Evolutionary conservation across 1,139 yeast genomes (phyloP).

Genomic region (Candida sp.): DNA sequence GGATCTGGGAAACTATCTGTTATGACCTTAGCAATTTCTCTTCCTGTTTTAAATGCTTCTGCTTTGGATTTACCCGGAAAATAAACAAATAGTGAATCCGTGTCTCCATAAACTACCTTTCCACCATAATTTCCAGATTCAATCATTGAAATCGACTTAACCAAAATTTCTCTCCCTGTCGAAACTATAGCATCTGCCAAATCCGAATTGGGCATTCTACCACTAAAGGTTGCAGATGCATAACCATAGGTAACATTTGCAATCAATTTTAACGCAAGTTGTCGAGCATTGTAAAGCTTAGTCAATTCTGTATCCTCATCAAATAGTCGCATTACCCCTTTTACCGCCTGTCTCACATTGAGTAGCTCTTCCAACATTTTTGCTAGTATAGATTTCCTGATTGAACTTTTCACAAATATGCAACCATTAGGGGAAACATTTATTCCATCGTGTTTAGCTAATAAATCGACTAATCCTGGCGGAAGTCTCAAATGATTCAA

Average conservation of each 20-base stretch:
- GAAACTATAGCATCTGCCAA: slow-evolving; percentile 93
- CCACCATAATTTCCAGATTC: slow-evolving; percentile 76
- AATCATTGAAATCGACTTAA: slow-evolving; percentile 65
- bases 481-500: slow-evolving; percentile 45
- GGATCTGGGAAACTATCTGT: slow-evolving; percentile 80
- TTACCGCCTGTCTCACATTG: slow-evolving; percentile 75
- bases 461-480: slow-evolving; percentile 51
- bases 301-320: slow-evolving; percentile 42
- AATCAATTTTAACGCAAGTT: slow-evolving; percentile 80
- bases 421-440: slow-evolving; percentile 84
- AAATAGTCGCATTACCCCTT: slow-evolving; percentile 62
- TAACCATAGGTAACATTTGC: slow-evolving; percentile 98
- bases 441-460: slow-evolving; percentile 49
- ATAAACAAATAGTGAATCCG: slow-evolving; percentile 89
- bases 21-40: slow-evolving; percentile 60
- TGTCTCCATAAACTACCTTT: slow-evolving; percentile 94
- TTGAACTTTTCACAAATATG: slow-evolving; percentile 62
- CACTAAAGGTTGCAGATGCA: slow-evolving; percentile 91
- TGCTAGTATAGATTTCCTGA: slow-evolving; percentile 73
- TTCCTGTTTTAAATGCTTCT: slow-evolving; percentile 78
- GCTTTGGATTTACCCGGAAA: slow-evolving; percentile 76
- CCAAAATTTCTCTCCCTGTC: slow-evolving; percentile 82
- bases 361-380: slow-evolving; percentile 83
- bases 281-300: slow-evolving; percentile 70
- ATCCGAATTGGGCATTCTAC: slow-evolving; percentile 96